Evolutionary conservation across 2,329 filamentous ascomycete species (phyloP).

Genomic region (Talaromyces verruculosus): DNA sequence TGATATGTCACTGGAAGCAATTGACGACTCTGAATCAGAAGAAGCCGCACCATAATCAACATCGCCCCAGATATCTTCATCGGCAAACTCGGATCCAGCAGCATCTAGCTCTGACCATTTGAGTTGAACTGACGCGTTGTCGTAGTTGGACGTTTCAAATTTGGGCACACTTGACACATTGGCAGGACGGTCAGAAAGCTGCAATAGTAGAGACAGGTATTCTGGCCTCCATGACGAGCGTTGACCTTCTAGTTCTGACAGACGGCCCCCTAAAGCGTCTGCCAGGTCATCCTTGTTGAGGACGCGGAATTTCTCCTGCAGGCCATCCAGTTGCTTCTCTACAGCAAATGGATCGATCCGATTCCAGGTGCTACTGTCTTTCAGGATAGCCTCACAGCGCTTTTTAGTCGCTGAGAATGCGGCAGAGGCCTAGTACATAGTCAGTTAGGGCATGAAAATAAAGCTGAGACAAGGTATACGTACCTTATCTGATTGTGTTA

Average conservation of each 20-base stretch:
- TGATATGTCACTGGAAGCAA: constrained; percentile 35
- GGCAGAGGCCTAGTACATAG: constrained; percentile 29
- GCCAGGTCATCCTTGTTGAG: constrained; percentile 77
- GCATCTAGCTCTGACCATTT: constrained; percentile 78
- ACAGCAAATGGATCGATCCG: constrained; percentile 74
- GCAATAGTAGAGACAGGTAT: constrained; percentile 71
- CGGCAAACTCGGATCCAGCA: constrained; percentile 68
- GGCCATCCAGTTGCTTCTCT: constrained; percentile 61
- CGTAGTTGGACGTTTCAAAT: constrained; percentile 13
- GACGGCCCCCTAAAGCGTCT: constrained; percentile 61
- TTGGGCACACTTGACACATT: constrained; percentile 63
- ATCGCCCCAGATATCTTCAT: constrained; percentile 45
- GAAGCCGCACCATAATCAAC: constrained; percentile 41
- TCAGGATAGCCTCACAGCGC: constrained; percentile 36
- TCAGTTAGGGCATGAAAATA: constrained; percentile 5
- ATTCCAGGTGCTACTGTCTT: constrained; percentile 54
- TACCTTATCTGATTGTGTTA: constrained; percentile 18
- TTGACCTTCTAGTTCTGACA: constrained; percentile 58
- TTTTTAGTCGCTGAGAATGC: constrained; percentile 33
- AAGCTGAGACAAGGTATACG: background rate
- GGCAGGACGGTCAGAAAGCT: constrained; percentile 77
- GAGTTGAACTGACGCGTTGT: constrained; percentile 38
- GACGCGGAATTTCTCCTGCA: constrained; percentile 84
- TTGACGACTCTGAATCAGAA: constrained; percentile 44
- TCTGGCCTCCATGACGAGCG: constrained; percentile 73